Percentiles rank a stretch among this genome's conserved stretches.
phyloP scores from a whole-genome alignment of 805 yeast genomes.

The Lipomyces yamadae region DNA sequence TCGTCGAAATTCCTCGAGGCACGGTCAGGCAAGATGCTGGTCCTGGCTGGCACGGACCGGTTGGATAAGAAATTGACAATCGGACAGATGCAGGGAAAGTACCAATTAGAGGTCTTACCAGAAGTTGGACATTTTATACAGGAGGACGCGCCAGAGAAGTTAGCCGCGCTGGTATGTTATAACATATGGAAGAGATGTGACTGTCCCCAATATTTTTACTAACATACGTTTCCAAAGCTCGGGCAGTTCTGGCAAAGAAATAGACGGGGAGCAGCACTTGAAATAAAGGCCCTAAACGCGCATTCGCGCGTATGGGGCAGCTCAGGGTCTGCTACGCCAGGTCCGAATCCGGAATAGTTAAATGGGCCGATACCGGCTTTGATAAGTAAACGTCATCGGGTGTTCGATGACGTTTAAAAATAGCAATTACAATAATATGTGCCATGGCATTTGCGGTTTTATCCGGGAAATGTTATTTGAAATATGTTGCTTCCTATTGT shows the following conservation, averaged over 20 bases:
- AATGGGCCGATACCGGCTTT: too few species aligned
- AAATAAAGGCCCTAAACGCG: constrained; percentile 7
- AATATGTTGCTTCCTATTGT: too few species aligned
- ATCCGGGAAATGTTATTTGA: too few species aligned
- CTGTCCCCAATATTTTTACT: not conserved
- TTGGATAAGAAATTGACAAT: constrained; percentile 83
- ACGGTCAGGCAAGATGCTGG: constrained; percentile 67
- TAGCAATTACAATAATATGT: too few species aligned
- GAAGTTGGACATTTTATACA: constrained; percentile 94
- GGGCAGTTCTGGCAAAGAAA: constrained; percentile 30
- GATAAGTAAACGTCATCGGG: too few species aligned
- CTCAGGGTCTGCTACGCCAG: not conserved
- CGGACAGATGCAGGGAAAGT: constrained; percentile 97
- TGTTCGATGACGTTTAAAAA: too few species aligned
- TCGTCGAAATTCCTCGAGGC: constrained; percentile 58
- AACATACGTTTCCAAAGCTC: not conserved
- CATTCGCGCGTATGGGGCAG: not conserved
- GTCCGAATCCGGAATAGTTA: not conserved
- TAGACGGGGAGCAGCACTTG: constrained; percentile 28
- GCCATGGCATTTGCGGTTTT: too few species aligned
- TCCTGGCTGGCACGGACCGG: constrained; percentile 87
- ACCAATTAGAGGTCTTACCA: constrained; percentile 81
- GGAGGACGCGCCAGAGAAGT: constrained; percentile 79
- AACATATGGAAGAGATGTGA: not conserved
- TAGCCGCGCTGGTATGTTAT: constrained; percentile 50